Percentiles rank a stretch among this genome's conserved stretches.
Evolutionary conservation across 106 monocot species (phyloP).

Genomic region (Phalaenopsis equestris): DNA sequence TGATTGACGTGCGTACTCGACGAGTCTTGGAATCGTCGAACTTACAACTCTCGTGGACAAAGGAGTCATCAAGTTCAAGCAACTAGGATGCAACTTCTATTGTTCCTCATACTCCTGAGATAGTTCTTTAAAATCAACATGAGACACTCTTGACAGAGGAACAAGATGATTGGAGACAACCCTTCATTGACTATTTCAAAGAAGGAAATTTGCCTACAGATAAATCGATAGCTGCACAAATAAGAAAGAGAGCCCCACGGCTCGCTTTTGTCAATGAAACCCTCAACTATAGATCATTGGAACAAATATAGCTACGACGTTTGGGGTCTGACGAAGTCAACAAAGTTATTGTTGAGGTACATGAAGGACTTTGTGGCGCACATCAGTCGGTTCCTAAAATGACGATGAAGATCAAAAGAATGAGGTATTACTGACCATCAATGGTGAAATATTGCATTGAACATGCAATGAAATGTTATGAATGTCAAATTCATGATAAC

Average conservation of each 20-base stretch:
- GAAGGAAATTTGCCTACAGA: too few species aligned
- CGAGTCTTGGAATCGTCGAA: too few species aligned
- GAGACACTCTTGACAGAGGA: background rate
- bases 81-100: too few species aligned
- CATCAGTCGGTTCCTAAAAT: background rate
- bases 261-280: background rate
- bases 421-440: background rate
- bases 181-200: background rate
- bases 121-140: too few species aligned
- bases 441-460: background rate
- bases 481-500: background rate
- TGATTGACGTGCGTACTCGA: too few species aligned
- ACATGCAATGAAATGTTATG: background rate
- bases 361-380: background rate
- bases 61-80: too few species aligned
- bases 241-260: background rate
- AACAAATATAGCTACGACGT: background rate
- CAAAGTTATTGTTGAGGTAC: background rate
- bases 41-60: too few species aligned
- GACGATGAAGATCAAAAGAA: background rate
- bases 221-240: too few species aligned
- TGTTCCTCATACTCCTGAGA: too few species aligned
- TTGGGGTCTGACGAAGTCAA: background rate
- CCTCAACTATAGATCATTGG: background rate
- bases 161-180: background rate